Evolutionary conservation across 2,329 filamentous ascomycete genomes (phyloP).

Genomic region (Truncatella angustata): DNA sequence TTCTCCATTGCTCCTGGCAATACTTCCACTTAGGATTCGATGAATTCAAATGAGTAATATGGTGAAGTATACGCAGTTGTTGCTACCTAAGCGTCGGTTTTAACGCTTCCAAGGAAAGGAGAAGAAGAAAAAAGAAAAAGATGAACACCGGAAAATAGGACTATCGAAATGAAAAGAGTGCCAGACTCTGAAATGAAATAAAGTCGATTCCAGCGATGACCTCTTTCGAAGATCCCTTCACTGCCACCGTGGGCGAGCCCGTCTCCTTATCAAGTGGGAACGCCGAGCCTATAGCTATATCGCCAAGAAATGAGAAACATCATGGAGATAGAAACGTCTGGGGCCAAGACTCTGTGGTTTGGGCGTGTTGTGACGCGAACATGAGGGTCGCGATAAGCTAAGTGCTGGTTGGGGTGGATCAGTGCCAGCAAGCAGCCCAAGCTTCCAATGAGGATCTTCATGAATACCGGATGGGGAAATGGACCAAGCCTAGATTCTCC

Average conservation of each 20-base stretch:
- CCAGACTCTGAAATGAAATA: constrained; percentile 14
- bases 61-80: no score
- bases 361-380: not conserved
- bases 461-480: constrained; percentile 15
- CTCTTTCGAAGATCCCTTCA: constrained; percentile 7
- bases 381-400: constrained; percentile 18
- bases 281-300: constrained; percentile 8
- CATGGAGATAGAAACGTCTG: constrained; percentile 3
- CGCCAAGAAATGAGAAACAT: constrained; percentile 24
- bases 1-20: constrained; percentile 10
- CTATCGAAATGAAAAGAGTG: constrained; percentile 12
- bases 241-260: not conserved
- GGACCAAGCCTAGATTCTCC: constrained; percentile 1
- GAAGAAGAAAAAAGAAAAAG: not conserved
- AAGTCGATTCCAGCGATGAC: constrained; percentile 15
- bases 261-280: constrained; percentile 8
- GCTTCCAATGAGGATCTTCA: constrained; percentile 26
- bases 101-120: no score
- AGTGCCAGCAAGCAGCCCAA: constrained; percentile 11
- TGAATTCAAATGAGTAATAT: not conserved
- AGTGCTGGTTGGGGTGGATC: constrained; percentile 12
- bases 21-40: not conserved
- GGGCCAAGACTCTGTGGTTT: constrained; percentile 3
- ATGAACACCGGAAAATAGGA: no score
- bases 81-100: no score